Percentiles rank a stretch among this genome's conserved stretches.
phyloP scores from a whole-genome alignment of 768 basidiomycete genomes.

The Holtermannia corniformis region DNA sequence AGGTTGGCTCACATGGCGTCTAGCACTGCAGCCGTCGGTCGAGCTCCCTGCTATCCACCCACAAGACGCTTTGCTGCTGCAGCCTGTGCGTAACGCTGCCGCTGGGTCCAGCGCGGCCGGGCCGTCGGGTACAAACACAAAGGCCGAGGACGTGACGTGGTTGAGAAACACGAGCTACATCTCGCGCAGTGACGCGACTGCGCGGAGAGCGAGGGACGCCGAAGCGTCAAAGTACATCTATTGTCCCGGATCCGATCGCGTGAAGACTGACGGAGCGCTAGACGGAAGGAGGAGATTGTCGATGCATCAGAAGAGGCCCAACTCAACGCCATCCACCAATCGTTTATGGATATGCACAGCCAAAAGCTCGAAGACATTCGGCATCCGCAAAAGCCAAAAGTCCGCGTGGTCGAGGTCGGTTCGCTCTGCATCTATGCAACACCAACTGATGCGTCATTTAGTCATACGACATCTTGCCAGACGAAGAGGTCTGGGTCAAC shows the following conservation, averaged over 20 bases:
- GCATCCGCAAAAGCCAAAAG: conserved; percentile 22
- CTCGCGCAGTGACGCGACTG: conserved; percentile 5
- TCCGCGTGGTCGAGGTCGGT: conserved; percentile 32
- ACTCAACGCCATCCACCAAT: conserved; percentile 32
- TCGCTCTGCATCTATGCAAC: no score
- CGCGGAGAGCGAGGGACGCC: background rate
- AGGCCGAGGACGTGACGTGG: conserved; percentile 65
- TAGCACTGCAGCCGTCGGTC: conserved; percentile 44
- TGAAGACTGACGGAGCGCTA: conserved; percentile 16
- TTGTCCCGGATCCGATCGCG: background rate
- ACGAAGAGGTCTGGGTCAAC: conserved; percentile 25
- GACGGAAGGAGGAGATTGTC: conserved; percentile 14
- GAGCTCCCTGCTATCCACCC: conserved; percentile 44
- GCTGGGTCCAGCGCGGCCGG: conserved; percentile 40
- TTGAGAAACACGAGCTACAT: conserved; percentile 86
- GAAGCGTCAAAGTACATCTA: background rate
- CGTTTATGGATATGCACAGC: conserved; percentile 22
- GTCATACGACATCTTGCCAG: conserved; percentile 36
- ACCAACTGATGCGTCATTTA: conserved; percentile 4
- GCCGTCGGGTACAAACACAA: no score
- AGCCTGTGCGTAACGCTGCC: conserved; percentile 45
- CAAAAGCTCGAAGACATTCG: conserved; percentile 11
- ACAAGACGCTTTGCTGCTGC: conserved; percentile 50
- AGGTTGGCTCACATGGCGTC: no score
- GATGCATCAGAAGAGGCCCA: conserved; percentile 39